Base-by-base conservation (phyloP, 2,329 filamentous ascomycete species). In the Madurella mycetomatis region DNA sequence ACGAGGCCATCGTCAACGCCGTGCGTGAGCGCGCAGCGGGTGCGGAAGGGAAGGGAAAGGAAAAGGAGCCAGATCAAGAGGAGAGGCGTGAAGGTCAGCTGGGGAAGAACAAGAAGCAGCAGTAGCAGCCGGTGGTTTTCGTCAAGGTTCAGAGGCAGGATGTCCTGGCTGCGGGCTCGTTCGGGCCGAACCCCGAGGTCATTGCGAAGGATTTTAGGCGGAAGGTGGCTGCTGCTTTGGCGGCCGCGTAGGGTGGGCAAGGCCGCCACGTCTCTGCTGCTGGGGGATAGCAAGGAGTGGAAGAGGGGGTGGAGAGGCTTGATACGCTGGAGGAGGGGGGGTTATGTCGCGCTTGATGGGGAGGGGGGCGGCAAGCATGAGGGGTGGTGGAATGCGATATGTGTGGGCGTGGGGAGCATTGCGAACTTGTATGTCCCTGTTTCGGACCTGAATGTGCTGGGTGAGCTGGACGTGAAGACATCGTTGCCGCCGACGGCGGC, bases 141-240 rank as follows among this genome's bases (percentile, higher is more conserved):
- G 43, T 66, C 50, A 61, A 60, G 51, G 59, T 62, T n/a, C 57
- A 58, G 16, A 65, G 63, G 57, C 43, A 59, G 34, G 65, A 67
- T 57, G 63, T 67, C 44, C 53, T 66, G 51, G 60, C 60, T 39
- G 63, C 59, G 9, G 65, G 65, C 32, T 58, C 56, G n/a, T 52
- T 66, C 47, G 63, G 63, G 9, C 62, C 63, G n/a, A 65, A 65
- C 59, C 60, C 64, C 39, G 62, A 64, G 42, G 58, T 59, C 30
- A 65, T 67, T 37, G 62, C 62, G 30, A 62, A 61, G 59, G 61
- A 64, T 39, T 65, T 62, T 54, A 51, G 61, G 16, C 63, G 63
- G 60, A 67, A 63, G 62, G 56, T 65, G 53, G 62, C 51, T 42
- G 55, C 53, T 44, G 56, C 53, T 32, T 8, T 57, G 54, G 58